Percentiles rank a stretch among this genome's conserved stretches.
Conservation (phyloP, 495 filamentous ascomycete species). For the Daldinia grandis region DNA sequence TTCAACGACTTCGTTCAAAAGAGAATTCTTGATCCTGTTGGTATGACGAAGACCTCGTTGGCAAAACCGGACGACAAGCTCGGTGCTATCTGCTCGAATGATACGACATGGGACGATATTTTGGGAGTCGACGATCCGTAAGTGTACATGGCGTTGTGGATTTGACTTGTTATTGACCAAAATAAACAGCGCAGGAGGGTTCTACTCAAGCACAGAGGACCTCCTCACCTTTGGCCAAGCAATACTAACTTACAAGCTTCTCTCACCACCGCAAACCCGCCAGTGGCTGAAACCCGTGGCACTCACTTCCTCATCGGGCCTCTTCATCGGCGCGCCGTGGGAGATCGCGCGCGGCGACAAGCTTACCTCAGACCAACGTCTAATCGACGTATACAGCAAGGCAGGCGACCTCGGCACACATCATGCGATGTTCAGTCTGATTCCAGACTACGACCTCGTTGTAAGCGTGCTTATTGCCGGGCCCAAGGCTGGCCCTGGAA, state of each 20-base stretch:
- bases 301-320: slow-evolving; percentile 52
- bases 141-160: neutral
- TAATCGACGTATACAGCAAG: slow-evolving; percentile 63
- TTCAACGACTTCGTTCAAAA: neutral
- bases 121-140: neutral
- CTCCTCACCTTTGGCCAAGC: slow-evolving; percentile 53
- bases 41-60: neutral
- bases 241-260: slow-evolving; percentile 56
- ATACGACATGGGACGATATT: neutral
- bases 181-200: slow-evolving; percentile 52
- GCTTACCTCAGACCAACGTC: slow-evolving; percentile 43
- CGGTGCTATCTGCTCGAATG: neutral
- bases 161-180: neutral
- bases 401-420: slow-evolving; percentile 59
- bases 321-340: slow-evolving; percentile 64
- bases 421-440: slow-evolving; percentile 54
- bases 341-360: slow-evolving; percentile 53
- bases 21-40: neutral
- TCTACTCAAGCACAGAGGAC: slow-evolving; percentile 59
- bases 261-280: slow-evolving; percentile 53
- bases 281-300: slow-evolving; percentile 62
- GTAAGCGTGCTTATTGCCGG: slow-evolving; percentile 57
- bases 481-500: slow-evolving; percentile 30
- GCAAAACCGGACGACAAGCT: neutral
- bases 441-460: slow-evolving; percentile 63